Evolutionary conservation across 2,329 filamentous ascomycete species (phyloP).

Genomic region (Cyclaneusma minus): DNA sequence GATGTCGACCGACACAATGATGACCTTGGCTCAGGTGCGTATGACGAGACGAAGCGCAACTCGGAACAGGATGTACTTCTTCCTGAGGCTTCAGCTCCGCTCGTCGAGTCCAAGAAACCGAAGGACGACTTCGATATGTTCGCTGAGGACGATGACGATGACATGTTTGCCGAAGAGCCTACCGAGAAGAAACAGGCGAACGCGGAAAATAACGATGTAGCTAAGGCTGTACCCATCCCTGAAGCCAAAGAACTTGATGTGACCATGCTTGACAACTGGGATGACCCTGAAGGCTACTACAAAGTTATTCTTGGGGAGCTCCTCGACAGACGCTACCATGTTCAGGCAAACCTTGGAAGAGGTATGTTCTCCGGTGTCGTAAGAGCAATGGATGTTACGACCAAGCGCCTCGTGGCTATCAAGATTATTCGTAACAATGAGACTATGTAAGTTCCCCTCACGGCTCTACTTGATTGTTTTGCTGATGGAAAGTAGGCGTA

Average conservation of each 20-base stretch:
- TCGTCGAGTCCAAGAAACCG: slow-evolving; percentile 24
- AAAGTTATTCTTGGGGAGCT: slow-evolving; percentile 86
- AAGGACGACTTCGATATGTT: slow-evolving; percentile 77
- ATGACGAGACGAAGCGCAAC: slow-evolving; percentile 40
- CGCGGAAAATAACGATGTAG: slow-evolving; percentile 26
- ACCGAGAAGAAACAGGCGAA: slow-evolving; percentile 21
- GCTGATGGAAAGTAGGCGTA: slow-evolving; percentile 33
- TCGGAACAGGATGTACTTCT: slow-evolving; percentile 34
- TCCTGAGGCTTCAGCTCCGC: slow-evolving; percentile 16
- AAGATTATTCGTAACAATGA: slow-evolving; percentile 98
- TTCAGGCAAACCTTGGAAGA: slow-evolving; percentile 75
- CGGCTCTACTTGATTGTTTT: not conserved
- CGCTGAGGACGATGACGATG: slow-evolving; percentile 60
- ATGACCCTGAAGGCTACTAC: slow-evolving; percentile 92
- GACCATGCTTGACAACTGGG: slow-evolving; percentile 80
- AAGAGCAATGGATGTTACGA: slow-evolving; percentile 64
- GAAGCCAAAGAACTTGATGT: slow-evolving; percentile 44
- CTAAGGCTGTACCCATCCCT: slow-evolving; percentile 26
- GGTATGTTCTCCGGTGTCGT: slow-evolving; percentile 98
- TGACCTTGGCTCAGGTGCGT: slow-evolving; percentile 34
- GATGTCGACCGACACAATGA: slow-evolving; percentile 49
- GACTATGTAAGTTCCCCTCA: slow-evolving; percentile 40
- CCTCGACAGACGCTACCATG: slow-evolving; percentile 75
- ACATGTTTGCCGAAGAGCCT: slow-evolving; percentile 44
- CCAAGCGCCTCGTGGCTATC: slow-evolving; percentile 70